These are phyloP conservation scores for Lepidium aucheri DNA, from an alignment of 345 rosid genomes.

Conservation along the genomic window DNA sequence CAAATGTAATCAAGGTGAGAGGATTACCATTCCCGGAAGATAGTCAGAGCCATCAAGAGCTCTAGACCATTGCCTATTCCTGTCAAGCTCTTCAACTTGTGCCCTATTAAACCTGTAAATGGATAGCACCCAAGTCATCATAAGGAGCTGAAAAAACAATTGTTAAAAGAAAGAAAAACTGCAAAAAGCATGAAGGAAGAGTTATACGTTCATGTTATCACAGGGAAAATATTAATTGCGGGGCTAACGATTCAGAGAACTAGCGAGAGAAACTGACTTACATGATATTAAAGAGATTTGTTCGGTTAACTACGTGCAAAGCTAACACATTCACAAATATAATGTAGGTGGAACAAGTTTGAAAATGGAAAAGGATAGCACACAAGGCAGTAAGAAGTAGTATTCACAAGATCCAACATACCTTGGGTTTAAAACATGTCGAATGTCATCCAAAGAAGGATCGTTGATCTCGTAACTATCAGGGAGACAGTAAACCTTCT, in stretches of 20 bases:
- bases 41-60: constrained; percentile 96
- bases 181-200: neutral
- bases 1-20: neutral
- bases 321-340: neutral
- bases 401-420: constrained; percentile 8
- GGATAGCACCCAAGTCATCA: constrained; percentile 12
- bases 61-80: constrained; percentile 82
- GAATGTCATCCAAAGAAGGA: constrained; percentile 90
- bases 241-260: neutral
- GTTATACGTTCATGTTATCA: neutral
- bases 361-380: neutral
- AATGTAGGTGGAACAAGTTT: neutral
- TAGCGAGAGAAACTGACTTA: neutral
- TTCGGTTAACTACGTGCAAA: neutral
- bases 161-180: neutral
- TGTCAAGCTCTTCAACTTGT: constrained; percentile 77
- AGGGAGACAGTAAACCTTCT: constrained; percentile 96
- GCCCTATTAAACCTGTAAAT: constrained; percentile 63
- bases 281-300: neutral
- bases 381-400: neutral
- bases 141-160: neutral
- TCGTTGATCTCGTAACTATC: constrained; percentile 94
- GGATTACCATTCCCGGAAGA: constrained; percentile 86
- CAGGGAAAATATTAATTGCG: neutral
- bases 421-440: constrained; percentile 94